phyloP scores from a whole-genome alignment of 2,329 filamentous ascomycete species.

The Orbilia brochopaga region DNA sequence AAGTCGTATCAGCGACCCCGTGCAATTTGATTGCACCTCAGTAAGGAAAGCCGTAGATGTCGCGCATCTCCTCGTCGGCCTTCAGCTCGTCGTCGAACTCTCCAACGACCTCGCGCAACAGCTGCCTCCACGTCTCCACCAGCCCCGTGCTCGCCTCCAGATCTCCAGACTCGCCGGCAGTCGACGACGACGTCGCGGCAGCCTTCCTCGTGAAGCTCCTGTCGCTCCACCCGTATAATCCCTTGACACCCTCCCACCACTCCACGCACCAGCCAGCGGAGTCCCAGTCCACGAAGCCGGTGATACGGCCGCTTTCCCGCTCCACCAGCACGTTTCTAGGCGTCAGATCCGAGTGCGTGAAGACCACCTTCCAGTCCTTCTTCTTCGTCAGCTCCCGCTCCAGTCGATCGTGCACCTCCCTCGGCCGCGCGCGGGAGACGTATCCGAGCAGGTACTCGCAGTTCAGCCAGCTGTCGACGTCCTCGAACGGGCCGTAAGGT shows the following conservation, averaged over 20 bases:
- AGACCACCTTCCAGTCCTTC: constrained; percentile 29
- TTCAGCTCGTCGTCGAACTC: constrained; percentile 37
- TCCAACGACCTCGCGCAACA: constrained; percentile 34
- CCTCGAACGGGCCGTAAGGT: constrained; percentile 42
- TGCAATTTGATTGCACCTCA: constrained; percentile 4
- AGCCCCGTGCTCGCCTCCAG: constrained; percentile 7
- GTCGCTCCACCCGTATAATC: constrained; percentile 43
- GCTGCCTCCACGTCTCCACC: constrained; percentile 22
- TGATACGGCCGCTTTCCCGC: constrained; percentile 32
- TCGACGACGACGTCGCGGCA: background rate
- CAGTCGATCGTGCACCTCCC: constrained; percentile 29
- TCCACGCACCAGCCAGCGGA: constrained; percentile 46
- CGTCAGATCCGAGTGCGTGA: constrained; percentile 46
- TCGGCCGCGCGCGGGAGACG: constrained; percentile 28
- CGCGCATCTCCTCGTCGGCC: constrained; percentile 44
- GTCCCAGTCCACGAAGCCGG: constrained; percentile 49
- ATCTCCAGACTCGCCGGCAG: constrained; percentile 1
- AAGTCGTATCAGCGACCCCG: too few relatives aligned
- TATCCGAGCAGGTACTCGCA: constrained; percentile 48
- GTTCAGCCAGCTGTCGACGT: constrained; percentile 33
- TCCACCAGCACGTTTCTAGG: constrained; percentile 48
- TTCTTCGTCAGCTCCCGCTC: constrained; percentile 20
- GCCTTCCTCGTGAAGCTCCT: constrained; percentile 21
- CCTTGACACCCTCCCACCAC: constrained; percentile 49
- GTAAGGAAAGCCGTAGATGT: constrained; percentile 49